A percentile compares a stretch with the other conserved stretches of the same genome.
These are phyloP conservation scores for Nothophaeocryptopus gaeumannii DNA, from an alignment of 2,329 filamentous ascomycete species.

Conservation along the genomic window DNA sequence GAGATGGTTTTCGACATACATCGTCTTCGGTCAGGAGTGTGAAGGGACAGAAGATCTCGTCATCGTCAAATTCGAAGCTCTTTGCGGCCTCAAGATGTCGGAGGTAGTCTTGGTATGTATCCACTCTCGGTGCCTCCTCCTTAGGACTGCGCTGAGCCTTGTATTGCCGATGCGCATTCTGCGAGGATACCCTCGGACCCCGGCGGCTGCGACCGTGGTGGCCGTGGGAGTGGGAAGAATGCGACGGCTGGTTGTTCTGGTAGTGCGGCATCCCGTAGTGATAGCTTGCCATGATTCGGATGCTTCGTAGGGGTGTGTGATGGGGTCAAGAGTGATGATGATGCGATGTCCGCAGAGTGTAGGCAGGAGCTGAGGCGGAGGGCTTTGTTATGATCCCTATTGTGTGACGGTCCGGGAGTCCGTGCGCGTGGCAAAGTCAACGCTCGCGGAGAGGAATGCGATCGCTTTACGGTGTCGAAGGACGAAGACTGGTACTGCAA, in stretches of 20 bases:
- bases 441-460: slow-evolving; percentile 3
- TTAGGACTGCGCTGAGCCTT: slow-evolving; percentile 82
- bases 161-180: slow-evolving; percentile 77
- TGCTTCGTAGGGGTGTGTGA: neutral
- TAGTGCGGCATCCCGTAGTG: slow-evolving; percentile 49
- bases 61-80: slow-evolving; percentile 93
- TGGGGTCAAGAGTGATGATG: neutral
- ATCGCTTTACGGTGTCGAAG: neutral
- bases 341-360: neutral
- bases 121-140: slow-evolving; percentile 80
- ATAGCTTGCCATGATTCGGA: slow-evolving; percentile 48
- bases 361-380: slow-evolving; percentile 5
- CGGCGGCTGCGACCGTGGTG: slow-evolving; percentile 85
- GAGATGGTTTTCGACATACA: slow-evolving; percentile 53
- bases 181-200: slow-evolving; percentile 75
- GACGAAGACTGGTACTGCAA: slow-evolving; percentile 1
- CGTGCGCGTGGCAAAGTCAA: slow-evolving; percentile 6
- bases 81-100: slow-evolving; percentile 85
- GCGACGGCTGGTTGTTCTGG: slow-evolving; percentile 50
- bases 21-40: slow-evolving; percentile 88
- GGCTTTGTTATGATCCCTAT: neutral
- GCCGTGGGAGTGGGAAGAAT: slow-evolving; percentile 61
- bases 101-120: slow-evolving; percentile 73
- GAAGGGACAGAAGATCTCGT: slow-evolving; percentile 87
- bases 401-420: slow-evolving; percentile 4